Evolutionary conservation across 2,329 filamentous ascomycete genomes (phyloP).

Genomic region (Pseudocercospora macadamiae): DNA sequence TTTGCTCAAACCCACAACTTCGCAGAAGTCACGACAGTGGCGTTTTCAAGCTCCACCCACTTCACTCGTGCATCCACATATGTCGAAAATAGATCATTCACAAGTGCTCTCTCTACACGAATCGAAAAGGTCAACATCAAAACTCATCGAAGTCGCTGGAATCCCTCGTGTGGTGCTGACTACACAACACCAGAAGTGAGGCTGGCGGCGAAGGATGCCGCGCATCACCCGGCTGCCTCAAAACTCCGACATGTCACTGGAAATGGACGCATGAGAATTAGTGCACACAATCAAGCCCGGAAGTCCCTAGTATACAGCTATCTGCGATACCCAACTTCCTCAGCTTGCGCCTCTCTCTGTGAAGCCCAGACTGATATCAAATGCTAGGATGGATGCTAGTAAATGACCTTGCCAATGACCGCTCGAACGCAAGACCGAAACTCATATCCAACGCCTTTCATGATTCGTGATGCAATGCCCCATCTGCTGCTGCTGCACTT

Average conservation of each 20-base stretch:
- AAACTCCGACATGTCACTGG: too few species aligned
- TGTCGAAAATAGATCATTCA: too few species aligned
- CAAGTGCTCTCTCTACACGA: too few species aligned
- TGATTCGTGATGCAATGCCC: slow-evolving; percentile 3
- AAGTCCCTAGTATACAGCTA: neutral
- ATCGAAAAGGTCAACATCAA: too few species aligned
- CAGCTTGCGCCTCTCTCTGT: neutral
- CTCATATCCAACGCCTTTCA: slow-evolving; percentile 5
- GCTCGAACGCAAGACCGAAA: slow-evolving; percentile 6
- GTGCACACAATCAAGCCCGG: too few species aligned
- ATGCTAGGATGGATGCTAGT: too few species aligned
- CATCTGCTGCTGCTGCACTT: slow-evolving; percentile 6
- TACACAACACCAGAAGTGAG: neutral
- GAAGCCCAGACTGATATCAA: too few species aligned
- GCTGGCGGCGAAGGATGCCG: slow-evolving; percentile 1
- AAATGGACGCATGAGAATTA: too few species aligned
- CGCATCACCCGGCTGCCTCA: neutral
- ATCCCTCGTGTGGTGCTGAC: neutral
- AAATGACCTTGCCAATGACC: neutral
- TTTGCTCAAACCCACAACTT: too few species aligned
- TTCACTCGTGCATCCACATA: neutral
- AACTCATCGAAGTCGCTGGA: neutral
- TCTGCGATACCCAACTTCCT: neutral
- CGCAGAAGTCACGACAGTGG: too few species aligned
- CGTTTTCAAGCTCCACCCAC: neutral